Evolutionary conservation across 495 filamentous ascomycete species (phyloP).

Genomic region (Trichoderma asperelloides): DNA sequence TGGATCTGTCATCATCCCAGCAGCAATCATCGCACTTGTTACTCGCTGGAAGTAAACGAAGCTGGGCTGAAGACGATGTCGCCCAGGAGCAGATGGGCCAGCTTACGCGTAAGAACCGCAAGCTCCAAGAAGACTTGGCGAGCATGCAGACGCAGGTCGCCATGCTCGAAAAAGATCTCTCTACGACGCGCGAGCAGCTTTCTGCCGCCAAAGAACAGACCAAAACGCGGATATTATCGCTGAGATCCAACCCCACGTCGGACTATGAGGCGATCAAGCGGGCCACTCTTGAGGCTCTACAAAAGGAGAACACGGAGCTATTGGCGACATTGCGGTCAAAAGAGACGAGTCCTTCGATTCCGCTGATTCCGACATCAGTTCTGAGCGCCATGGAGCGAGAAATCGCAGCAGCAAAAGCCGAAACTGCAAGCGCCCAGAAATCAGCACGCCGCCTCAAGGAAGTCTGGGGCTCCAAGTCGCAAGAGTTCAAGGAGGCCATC

Average conservation of each 20-base stretch:
- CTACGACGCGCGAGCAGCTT: slow-evolving; percentile 62
- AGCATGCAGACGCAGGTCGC: slow-evolving; percentile 56
- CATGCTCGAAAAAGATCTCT: slow-evolving; percentile 64
- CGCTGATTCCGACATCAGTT: slow-evolving; percentile 58
- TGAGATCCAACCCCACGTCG: slow-evolving; percentile 84
- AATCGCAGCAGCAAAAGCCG: slow-evolving; percentile 58
- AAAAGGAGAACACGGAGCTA: slow-evolving; percentile 76
- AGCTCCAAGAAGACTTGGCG: slow-evolving; percentile 68
- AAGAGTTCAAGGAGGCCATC: slow-evolving; percentile 90
- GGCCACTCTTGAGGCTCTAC: slow-evolving; percentile 63
- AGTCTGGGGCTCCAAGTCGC: slow-evolving; percentile 78
- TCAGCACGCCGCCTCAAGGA: slow-evolving; percentile 75
- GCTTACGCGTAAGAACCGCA: slow-evolving; percentile 72
- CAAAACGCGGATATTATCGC: slow-evolving; percentile 74
- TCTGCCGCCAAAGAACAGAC: slow-evolving; percentile 60
- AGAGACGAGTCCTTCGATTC: neutral
- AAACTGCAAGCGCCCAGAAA: slow-evolving; percentile 78
- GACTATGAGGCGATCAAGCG: slow-evolving; percentile 74
- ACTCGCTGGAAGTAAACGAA: slow-evolving; percentile 47
- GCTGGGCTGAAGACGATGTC: slow-evolving; percentile 43
- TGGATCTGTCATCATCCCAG: slow-evolving; percentile 31
- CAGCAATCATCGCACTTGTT: slow-evolving; percentile 14
- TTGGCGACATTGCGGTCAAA: slow-evolving; percentile 32
- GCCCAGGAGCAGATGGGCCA: slow-evolving; percentile 74
- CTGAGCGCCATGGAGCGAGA: slow-evolving; percentile 66